Evolutionary conservation across 176 grass and related monocot species (phyloP).

Genomic region (Elymus sibiricus): DNA sequence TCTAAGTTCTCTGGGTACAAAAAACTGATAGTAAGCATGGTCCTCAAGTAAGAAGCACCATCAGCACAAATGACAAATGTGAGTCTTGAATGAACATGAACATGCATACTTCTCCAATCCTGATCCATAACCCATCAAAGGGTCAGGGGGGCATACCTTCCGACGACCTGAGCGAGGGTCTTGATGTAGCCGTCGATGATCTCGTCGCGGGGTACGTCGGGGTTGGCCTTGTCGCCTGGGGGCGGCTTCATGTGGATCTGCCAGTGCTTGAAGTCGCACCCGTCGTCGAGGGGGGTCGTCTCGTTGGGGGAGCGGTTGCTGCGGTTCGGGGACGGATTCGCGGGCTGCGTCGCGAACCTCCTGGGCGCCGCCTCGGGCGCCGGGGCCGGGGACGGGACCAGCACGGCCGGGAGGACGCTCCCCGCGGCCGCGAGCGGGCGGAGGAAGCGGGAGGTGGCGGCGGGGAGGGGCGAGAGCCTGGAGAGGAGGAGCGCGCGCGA

Average conservation of each 20-base stretch:
- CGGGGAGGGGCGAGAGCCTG: background rate
- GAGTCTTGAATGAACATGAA: no score
- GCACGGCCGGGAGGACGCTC: background rate
- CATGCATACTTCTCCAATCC: background rate
- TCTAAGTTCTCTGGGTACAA: background rate
- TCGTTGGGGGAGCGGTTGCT: slow-evolving; percentile 75
- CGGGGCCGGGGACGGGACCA: background rate
- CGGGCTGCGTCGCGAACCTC: slow-evolving; percentile 46
- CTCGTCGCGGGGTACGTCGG: slow-evolving; percentile 60
- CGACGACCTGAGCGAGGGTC: slow-evolving; percentile 65
- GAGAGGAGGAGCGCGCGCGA: background rate
- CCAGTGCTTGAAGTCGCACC: slow-evolving; percentile 91
- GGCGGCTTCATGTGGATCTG: slow-evolving; percentile 75
- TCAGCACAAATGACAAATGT: background rate
- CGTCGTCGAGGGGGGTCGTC: slow-evolving; percentile 61
- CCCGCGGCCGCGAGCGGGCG: slow-evolving; percentile 14
- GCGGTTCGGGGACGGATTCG: slow-evolving; percentile 59
- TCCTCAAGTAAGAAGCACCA: background rate
- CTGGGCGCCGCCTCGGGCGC: background rate
- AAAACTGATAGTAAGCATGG: background rate
- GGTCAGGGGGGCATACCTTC: slow-evolving; percentile 42
- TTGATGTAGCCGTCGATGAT: slow-evolving; percentile 87
- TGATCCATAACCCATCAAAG: no score
- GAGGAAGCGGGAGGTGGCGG: background rate
- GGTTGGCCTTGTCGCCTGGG: slow-evolving; percentile 31